Percentiles rank a stretch among this genome's conserved stretches.
Conservation (phyloP, 768 basidiomycete genomes). For the Candolleomyces aberdarensis region DNA sequence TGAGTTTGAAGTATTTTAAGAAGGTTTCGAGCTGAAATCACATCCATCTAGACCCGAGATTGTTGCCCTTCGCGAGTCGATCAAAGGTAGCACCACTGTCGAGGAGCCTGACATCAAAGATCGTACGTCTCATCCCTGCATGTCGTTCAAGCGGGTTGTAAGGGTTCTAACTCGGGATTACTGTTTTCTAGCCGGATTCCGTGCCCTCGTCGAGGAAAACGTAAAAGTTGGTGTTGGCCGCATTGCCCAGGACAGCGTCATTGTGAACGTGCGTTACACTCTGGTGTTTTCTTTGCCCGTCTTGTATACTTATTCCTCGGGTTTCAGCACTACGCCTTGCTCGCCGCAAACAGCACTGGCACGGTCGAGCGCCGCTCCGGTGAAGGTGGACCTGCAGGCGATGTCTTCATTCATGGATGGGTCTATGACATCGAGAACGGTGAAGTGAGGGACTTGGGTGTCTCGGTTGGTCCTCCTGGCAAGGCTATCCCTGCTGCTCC, state of each 20-base stretch:
- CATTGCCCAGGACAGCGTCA: slow-evolving; percentile 17
- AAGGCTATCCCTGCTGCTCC: slow-evolving; percentile 20
- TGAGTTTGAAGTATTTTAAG: slow-evolving; percentile 6
- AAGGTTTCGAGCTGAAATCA: not conserved
- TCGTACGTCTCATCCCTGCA: slow-evolving; percentile 20
- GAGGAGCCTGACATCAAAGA: slow-evolving; percentile 27
- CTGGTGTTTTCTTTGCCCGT: not conserved
- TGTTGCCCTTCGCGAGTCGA: slow-evolving; percentile 26
- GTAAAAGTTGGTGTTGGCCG: slow-evolving; percentile 15
- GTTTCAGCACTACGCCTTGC: slow-evolving; percentile 13
- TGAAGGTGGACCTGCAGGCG: slow-evolving; percentile 6
- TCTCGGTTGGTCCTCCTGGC: slow-evolving; percentile 30
- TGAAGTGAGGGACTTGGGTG: slow-evolving; percentile 36
- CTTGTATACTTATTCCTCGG: not conserved
- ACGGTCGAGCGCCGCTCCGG: slow-evolving; percentile 5
- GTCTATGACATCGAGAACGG: slow-evolving; percentile 51
- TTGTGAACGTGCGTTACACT: slow-evolving; percentile 15
- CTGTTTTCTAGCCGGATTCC: slow-evolving; percentile 29
- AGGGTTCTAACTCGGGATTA: not conserved
- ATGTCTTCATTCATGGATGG: slow-evolving; percentile 48
- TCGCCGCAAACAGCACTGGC: slow-evolving; percentile 1
- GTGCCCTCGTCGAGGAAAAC: slow-evolving; percentile 16
- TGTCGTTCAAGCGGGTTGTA: not conserved
- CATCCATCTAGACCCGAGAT: slow-evolving; percentile 26
- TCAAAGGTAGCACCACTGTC: slow-evolving; percentile 12